Evolutionary conservation across 805 yeast genomes (phyloP).

Genomic region (Kurtzmaniella cleridarum): DNA sequence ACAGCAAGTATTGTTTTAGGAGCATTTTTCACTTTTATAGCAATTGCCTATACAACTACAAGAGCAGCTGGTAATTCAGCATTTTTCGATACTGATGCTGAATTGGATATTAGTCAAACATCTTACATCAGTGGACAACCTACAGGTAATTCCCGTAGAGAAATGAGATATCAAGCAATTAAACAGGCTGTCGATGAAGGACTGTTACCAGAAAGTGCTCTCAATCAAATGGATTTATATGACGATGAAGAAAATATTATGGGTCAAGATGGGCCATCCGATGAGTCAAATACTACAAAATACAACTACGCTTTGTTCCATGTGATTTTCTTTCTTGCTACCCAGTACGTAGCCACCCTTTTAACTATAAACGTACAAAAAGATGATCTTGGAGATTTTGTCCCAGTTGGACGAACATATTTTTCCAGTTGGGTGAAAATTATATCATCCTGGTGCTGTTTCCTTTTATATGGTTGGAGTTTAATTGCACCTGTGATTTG

Average conservation of each 20-base stretch:
- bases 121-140: conserved; percentile 41
- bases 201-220: conserved; percentile 86
- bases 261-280: conserved; percentile 41
- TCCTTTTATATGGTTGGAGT: conserved; percentile 82
- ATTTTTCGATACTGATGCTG: conserved; percentile 33
- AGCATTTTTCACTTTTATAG: conserved; percentile 87
- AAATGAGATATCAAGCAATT: conserved; percentile 81
- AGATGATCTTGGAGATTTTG: conserved; percentile 80
- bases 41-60: conserved; percentile 95
- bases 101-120: conserved; percentile 27
- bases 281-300: conserved; percentile 57
- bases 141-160: conserved; percentile 43
- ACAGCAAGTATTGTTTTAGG: conserved; percentile 84
- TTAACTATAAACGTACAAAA: conserved; percentile 86
- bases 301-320: conserved; percentile 89
- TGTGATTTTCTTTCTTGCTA: conserved; percentile 85
- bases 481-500: conserved; percentile 82
- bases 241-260: conserved; percentile 38
- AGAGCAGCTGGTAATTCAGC: conserved; percentile 77
- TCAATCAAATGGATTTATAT: conserved; percentile 63
- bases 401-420: conserved; percentile 96
- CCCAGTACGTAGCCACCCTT: conserved; percentile 93
- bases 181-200: conserved; percentile 96
- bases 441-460: conserved; percentile 89
- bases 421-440: conserved; percentile 94